Base-by-base conservation (phyloP, 805 yeast genomes). In the Candida sithepensis region DNA sequence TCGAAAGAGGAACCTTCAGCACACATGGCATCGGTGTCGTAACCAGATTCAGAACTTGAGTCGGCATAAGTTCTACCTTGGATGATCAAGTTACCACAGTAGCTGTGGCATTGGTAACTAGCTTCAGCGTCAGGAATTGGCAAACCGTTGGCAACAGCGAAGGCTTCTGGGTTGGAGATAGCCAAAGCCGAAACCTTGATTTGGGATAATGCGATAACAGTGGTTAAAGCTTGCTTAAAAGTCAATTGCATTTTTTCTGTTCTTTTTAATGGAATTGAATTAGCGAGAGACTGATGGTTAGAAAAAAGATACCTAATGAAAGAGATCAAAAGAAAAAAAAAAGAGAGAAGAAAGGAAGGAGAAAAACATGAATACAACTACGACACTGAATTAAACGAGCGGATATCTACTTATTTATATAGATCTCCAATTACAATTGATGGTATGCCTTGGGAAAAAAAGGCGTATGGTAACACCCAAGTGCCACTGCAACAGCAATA, bases 71-170 rank as follows among this genome's bases (percentile, higher is more conserved):
- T 52, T 37, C 63, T 53, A 38, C 68, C 69, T 41, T 59, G 64
- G 6, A 66, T 30, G 44, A 67, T 67, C 39, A 65, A 50, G 49
- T 56, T 60, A 47, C 71, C 71, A 61, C 71, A 67, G 21, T 61
- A 50, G 23, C 68, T 65, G 51, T 67, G 71, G 50, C 71, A 67
- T 3, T 53, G 50, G 45, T 63, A 57, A 24, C 61, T 36, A 19
- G 71, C 71, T 46, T 58, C 60, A 41, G 53, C 67, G 24, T 60
- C 64, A 36, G 61, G 64, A 39, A 53, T 46, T 38, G 68, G 64
- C 18, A 48, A 30, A 41, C 69, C 68, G 18, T 46, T 41, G 36
- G 59, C 59, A 39, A 59, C 58, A 41, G 70, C 66, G 45, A 62
- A 61, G 33, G 65, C 64, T 26, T 52, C 55, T 38, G 68, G 62